Evolutionary conservation across 495 filamentous ascomycete genomes (phyloP).

Genomic region (Neurospora discreta): DNA sequence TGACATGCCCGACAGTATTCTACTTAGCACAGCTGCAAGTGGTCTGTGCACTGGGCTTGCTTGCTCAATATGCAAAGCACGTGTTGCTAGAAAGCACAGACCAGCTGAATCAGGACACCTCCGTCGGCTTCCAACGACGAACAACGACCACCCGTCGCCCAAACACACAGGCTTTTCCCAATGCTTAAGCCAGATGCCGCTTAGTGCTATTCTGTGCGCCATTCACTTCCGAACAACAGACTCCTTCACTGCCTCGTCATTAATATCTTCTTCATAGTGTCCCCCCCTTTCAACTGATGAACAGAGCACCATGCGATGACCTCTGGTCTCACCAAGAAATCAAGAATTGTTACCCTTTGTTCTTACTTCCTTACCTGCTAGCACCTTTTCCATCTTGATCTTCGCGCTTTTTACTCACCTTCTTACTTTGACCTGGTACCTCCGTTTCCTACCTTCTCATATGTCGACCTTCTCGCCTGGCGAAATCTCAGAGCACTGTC

Average conservation of each 20-base stretch:
- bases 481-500: background rate
- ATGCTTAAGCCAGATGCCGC: background rate
- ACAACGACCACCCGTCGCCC: background rate
- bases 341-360: background rate
- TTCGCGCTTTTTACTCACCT: background rate
- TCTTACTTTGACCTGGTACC: background rate
- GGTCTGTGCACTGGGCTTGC: background rate
- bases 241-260: background rate
- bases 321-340: background rate
- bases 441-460: background rate
- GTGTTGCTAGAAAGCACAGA: background rate
- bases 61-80: background rate
- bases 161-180: background rate
- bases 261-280: background rate
- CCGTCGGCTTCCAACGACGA: constrained; percentile 2
- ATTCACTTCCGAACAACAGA: background rate
- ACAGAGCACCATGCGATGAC: background rate
- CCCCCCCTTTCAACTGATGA: background rate
- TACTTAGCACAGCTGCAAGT: background rate
- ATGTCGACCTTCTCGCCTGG: background rate
- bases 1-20: too few relatives aligned
- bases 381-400: too few relatives aligned
- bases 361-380: too few relatives aligned
- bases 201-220: background rate
- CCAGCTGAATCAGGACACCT: background rate